phyloP scores from a whole-genome alignment of 805 yeast species.

The Saccharomycopsis babjevae region DNA sequence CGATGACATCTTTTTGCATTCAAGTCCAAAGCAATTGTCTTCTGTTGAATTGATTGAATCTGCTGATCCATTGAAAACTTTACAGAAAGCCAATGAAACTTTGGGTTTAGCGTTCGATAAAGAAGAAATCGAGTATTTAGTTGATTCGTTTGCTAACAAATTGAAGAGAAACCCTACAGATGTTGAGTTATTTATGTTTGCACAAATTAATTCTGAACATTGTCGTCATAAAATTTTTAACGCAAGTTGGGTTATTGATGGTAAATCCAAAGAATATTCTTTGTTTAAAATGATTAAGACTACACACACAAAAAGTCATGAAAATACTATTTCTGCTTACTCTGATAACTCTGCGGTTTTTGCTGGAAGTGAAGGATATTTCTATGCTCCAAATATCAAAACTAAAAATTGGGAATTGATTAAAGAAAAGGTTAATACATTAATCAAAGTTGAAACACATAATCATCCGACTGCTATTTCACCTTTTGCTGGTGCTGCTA shows the following conservation, averaged over 20 bases:
- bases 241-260: conserved; percentile 96
- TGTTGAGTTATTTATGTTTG: conserved; percentile 97
- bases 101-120: conserved; percentile 91
- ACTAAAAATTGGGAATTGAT: conserved; percentile 65
- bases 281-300: conserved; percentile 93
- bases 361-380: conserved; percentile 60
- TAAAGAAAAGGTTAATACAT: conserved; percentile 74
- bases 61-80: conserved; percentile 39
- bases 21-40: conserved; percentile 74
- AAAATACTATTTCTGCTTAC: conserved; percentile 84
- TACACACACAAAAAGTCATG: conserved; percentile 74
- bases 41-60: conserved; percentile 52
- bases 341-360: conserved; percentile 97
- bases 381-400: conserved; percentile 66
- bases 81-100: conserved; percentile 66
- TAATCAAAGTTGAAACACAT: conserved; percentile 96
- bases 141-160: conserved; percentile 66
- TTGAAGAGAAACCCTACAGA: conserved; percentile 90
- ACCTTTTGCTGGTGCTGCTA: conserved; percentile 98
- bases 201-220: conserved; percentile 98
- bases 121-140: conserved; percentile 85
- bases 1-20: conserved; percentile 56
- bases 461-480: conserved; percentile 99
- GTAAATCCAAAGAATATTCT: conserved; percentile 57
- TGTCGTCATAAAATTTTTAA: conserved; percentile 98